Conservation (phyloP, 257 asterid genomes). For the Pogostemon cablin region DNA sequence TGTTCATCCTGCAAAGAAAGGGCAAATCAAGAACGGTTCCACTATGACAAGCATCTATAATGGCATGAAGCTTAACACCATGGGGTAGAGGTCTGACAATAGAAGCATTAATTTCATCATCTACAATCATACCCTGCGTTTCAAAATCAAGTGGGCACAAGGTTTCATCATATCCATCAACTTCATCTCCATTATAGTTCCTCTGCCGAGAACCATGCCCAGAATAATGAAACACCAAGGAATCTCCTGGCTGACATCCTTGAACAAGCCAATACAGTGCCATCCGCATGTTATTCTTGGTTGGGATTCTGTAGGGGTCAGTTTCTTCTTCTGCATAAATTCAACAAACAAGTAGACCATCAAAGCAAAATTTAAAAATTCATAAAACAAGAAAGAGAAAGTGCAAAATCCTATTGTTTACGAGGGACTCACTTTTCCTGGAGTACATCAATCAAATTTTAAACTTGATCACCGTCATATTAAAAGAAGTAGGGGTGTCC, state of each 20-base stretch:
- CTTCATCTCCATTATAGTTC: constrained; percentile 87
- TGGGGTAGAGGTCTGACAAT: constrained; percentile 82
- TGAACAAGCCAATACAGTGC: constrained; percentile 92
- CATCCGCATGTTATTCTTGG: constrained; percentile 83
- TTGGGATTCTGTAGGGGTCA: constrained; percentile 81
- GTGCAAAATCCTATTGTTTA: constrained; percentile 3
- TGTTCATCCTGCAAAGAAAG: constrained; percentile 84
- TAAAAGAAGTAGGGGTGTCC: not conserved
- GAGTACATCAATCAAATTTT: not conserved
- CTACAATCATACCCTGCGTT: constrained; percentile 96
- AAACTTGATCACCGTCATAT: constrained; percentile 16
- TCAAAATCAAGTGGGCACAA: constrained; percentile 92
- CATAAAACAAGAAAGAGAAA: constrained; percentile 5
- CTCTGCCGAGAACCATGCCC: constrained; percentile 95
- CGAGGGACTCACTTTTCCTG: not conserved
- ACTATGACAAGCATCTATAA: constrained; percentile 92
- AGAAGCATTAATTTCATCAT: constrained; percentile 88
- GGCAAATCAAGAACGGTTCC: constrained; percentile 92
- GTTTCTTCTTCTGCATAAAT: constrained; percentile 87
- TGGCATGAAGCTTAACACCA: constrained; percentile 93
- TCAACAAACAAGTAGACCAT: constrained; percentile 33
- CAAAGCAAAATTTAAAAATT: not conserved
- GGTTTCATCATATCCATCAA: constrained; percentile 95
- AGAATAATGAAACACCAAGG: constrained; percentile 86
- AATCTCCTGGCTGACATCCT: constrained; percentile 94